These are phyloP conservation scores for Lignosus rhinocerotis DNA, from an alignment of 1,284 basidiomycete species.

Conservation along the genomic window DNA sequence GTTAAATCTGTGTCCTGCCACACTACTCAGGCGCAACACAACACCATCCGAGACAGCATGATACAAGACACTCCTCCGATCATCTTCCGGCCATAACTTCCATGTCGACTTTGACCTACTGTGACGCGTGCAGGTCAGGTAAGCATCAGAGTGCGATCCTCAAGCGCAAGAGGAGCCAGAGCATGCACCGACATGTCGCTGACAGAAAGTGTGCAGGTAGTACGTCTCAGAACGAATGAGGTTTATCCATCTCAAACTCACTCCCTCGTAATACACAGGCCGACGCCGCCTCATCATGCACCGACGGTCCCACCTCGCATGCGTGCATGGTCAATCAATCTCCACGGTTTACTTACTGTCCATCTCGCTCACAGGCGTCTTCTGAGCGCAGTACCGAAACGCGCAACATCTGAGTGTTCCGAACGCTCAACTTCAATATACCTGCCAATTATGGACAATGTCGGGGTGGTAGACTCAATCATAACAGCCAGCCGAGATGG, in stretches of 20 bases:
- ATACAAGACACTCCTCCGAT: no score
- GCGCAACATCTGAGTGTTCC: neutral
- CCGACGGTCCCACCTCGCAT: neutral
- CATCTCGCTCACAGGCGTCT: neutral
- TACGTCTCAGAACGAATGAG: neutral
- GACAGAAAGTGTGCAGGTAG: neutral
- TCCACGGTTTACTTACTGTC: neutral
- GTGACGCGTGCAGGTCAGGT: no score
- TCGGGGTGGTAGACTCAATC: slow-evolving; percentile 11
- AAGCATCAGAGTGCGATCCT: no score
- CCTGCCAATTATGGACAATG: slow-evolving; percentile 5
- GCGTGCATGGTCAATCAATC: neutral
- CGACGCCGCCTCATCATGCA: neutral
- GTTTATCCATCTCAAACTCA: neutral
- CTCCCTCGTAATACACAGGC: neutral
- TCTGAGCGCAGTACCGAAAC: neutral
- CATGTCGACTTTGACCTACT: no score
- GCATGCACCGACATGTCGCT: no score
- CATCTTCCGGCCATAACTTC: no score
- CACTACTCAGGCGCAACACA: neutral
- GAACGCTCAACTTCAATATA: neutral
- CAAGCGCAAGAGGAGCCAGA: no score
- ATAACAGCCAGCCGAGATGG: slow-evolving; percentile 15
- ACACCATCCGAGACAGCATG: no score
- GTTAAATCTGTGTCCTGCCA: neutral